Evolutionary conservation across 1,284 basidiomycete genomes (phyloP), one percentile per base, ranked within the genome.

Genomic region (Xerocomus minutiporus): DNA sequence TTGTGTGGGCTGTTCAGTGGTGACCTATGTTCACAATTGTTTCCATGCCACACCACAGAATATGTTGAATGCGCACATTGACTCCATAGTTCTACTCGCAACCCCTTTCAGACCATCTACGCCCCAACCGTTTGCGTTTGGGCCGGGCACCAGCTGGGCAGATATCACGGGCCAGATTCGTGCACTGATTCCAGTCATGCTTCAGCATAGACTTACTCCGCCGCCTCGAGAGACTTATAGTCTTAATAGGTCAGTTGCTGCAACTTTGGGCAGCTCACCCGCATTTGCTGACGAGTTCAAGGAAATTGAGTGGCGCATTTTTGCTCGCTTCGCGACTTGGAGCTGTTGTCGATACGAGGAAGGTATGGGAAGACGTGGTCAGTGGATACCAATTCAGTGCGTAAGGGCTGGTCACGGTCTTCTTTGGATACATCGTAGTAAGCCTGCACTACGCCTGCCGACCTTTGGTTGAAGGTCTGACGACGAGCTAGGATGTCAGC

Each of bases 181-280:
- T 26, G 80, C 76, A 2, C 81, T 86, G 47, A 98, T 99, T 54
- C 96, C 96, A 3, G 75, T 91, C 50, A 98, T 99, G 93, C 78
- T 99, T 51, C 75, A 83, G 60, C 80, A 97, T 64, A 79, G 95
- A 45, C 77, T 96, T 26, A 95, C 92, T 2, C 96, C 96, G 0
- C 96, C 96, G 1, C 96, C 96, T 0, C 75, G 82, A 54, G 94
- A 98, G 73, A 98, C 96, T 1, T 98, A 98, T 70, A 93, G 88
- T 67, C 73, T 98, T 50, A 99, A 99, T 69, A 75, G 87, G 86
- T 86, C 54, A 50, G 76, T 68, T 11, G 5, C 9, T 9, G 1
- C 23, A 3, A 6, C 13, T 0, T 52, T 8, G 13, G 4, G 29
- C 25, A 2, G 41, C 25, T 12, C 8, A 25, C 34, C 15, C n/a